Percentiles rank a stretch among this genome's conserved stretches.
phyloP scores from a whole-genome alignment of 208 protist genomes.

The Phytomonas serpens region DNA sequence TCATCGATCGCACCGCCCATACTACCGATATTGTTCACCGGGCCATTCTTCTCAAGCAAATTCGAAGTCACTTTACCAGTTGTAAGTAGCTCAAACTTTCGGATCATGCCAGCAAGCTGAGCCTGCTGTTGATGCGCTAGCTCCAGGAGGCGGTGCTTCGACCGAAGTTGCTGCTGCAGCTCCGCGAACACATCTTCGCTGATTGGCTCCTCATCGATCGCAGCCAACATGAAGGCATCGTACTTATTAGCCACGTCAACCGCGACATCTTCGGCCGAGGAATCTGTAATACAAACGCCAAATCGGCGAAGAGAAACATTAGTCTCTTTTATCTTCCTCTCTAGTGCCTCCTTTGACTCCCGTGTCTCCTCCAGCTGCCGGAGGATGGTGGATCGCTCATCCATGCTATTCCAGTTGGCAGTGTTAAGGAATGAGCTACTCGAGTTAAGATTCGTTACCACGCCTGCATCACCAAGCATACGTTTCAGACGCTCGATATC shows the following conservation, averaged over 20 bases:
- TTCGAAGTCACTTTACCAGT: constrained; percentile 63
- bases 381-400: constrained; percentile 25
- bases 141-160: constrained; percentile 79
- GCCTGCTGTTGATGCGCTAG: constrained; percentile 81
- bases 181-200: constrained; percentile 68
- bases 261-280: constrained; percentile 3
- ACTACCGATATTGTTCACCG: constrained; percentile 6
- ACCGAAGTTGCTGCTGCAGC: constrained; percentile 83
- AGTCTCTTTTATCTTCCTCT: constrained; percentile 63
- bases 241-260: constrained; percentile 19
- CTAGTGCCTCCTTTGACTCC: constrained; percentile 34
- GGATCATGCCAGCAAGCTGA: constrained; percentile 74
- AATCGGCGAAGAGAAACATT: constrained; percentile 80
- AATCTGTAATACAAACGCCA: constrained; percentile 65
- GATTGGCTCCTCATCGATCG: constrained; percentile 50
- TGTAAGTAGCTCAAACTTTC: constrained; percentile 85
- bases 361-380: constrained; percentile 54
- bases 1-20: constrained; percentile 31
- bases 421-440: neutral
- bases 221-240: constrained; percentile 59
- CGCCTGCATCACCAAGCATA: constrained; percentile 62
- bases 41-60: neutral
- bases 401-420: constrained; percentile 12
- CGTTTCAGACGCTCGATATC: constrained; percentile 71
- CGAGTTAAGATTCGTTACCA: neutral